These are phyloP conservation scores for Tuber calosporum DNA, from an alignment of 495 filamentous ascomycete genomes.

Conservation along the genomic window DNA sequence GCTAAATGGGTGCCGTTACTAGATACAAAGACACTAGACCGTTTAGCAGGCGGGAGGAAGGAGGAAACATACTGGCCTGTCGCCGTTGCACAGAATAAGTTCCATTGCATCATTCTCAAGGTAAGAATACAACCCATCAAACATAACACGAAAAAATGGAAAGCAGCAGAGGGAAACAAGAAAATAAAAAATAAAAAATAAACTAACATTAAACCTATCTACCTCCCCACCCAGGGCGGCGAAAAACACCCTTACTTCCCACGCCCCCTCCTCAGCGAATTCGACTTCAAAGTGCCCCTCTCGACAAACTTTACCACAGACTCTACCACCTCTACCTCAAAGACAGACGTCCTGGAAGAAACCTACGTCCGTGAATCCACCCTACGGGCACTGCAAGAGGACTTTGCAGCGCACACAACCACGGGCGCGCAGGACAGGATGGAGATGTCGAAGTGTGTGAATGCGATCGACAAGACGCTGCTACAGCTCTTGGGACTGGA, in stretches of 20 bases:
- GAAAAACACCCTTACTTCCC: constrained; percentile 95
- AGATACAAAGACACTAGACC: constrained; percentile 75
- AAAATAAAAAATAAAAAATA: too few relatives aligned
- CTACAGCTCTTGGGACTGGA: constrained; percentile 84
- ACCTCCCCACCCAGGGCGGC: constrained; percentile 50
- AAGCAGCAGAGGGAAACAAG: too few relatives aligned
- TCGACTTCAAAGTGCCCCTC: constrained; percentile 81
- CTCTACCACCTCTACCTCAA: constrained; percentile 23
- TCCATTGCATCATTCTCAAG: constrained; percentile 98
- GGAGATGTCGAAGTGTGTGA: constrained; percentile 60
- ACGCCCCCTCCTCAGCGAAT: constrained; percentile 81
- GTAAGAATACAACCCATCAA: constrained; percentile 8
- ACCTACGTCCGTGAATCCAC: constrained; percentile 67
- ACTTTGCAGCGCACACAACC: constrained; percentile 58
- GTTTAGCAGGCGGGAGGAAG: constrained; percentile 73
- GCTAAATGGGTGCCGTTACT: constrained; percentile 87
- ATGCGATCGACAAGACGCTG: constrained; percentile 77
- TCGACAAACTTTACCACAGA: constrained; percentile 45
- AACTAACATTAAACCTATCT: not conserved
- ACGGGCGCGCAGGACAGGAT: constrained; percentile 56
- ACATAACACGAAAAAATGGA: not conserved
- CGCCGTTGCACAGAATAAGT: constrained; percentile 81
- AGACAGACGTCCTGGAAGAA: constrained; percentile 56
- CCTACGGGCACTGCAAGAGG: constrained; percentile 61
- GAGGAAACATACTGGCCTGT: constrained; percentile 92